phyloP scores from a whole-genome alignment of 2,329 filamentous ascomycete species.

The Dryadomyces quercivorus region DNA sequence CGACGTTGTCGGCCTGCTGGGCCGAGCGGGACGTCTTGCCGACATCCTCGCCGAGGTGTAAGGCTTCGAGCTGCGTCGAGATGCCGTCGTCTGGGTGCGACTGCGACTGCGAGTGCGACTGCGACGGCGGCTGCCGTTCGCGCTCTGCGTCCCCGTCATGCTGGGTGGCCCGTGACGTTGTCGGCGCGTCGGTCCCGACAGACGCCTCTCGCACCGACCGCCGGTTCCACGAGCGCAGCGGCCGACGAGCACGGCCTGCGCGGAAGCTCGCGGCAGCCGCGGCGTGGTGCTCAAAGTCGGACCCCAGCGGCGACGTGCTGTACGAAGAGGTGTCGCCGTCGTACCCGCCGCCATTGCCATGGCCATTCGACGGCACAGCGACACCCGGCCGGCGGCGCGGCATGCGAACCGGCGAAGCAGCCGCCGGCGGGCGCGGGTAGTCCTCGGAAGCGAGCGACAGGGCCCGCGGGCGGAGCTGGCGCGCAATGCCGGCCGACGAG shows the following conservation, averaged over 20 bases:
- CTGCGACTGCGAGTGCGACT: too few species aligned
- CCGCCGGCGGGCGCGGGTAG: neutral
- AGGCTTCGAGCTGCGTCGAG: too few species aligned
- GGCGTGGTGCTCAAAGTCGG: neutral
- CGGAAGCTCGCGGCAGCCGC: neutral
- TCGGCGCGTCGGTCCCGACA: neutral
- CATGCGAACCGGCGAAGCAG: neutral
- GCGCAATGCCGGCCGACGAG: neutral
- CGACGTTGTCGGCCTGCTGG: too few species aligned
- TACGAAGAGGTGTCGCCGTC: constrained; percentile 9
- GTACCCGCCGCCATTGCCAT: constrained; percentile 5
- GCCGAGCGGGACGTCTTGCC: too few species aligned
- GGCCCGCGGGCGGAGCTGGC: neutral
- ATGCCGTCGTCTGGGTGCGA: too few species aligned
- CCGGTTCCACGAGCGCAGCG: neutral
- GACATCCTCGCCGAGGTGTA: too few species aligned
- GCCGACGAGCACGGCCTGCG: too few species aligned
- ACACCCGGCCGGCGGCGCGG: neutral
- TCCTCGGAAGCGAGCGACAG: neutral
- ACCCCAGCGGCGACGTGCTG: constrained; percentile 9
- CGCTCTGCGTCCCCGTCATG: too few species aligned
- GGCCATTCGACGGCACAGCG: neutral
- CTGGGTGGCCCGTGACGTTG: neutral
- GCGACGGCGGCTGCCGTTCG: too few species aligned
- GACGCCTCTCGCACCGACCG: neutral